Base-by-base conservation (phyloP, 495 filamentous ascomycete species). In the Penicillium mononematosum region DNA sequence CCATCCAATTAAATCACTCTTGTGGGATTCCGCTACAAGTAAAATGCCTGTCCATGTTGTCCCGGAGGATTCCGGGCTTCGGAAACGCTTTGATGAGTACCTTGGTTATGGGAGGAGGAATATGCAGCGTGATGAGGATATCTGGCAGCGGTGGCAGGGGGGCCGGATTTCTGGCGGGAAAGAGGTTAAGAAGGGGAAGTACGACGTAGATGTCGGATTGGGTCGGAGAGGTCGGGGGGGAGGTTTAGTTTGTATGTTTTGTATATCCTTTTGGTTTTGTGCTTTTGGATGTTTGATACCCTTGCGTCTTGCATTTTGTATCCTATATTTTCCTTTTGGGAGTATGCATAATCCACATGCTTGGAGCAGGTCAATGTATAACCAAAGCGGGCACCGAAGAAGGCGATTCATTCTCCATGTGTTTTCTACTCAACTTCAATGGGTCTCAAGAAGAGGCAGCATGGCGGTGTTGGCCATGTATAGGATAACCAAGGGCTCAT, bases 131-230 rank as follows among this genome's bases (percentile, higher is more conserved):
- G 68, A 73, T 19, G 70, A 74, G 1, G 73, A 75, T 55, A 70
- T 75, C 45, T 75, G 73, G 73, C 58, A 65, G 43, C 50, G 61
- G 12, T 55, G 67, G 42, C 65, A 75, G 50, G 62, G 60, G 36
- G 61, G 66, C 29, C 42, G 56, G 20, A 38, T 14, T 22, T 22
- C 48, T 0, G 16, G 20, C 2, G 54, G 25, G 16, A 22, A 58
- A 36, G 50, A 55, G 45, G 4, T 14, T 17, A 36, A 53, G 44
- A 50, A 45, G 31, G 34, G 50, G n/a, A 44, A 53, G 0, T 42
- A 52, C 42, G 9, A 9, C 6, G 4, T 36, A 4, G 20, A 49
- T 11, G 0, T 2, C 2, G 29, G 29, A 12, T 4, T 46, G 6
- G 14, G 11, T 25, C 12, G 12, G 46, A 22, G 41, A 6, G 31